A percentile compares a stretch with the other conserved stretches of the same genome.
Conservation (phyloP, 2,329 filamentous ascomycete species). For the Hortaea werneckii region DNA sequence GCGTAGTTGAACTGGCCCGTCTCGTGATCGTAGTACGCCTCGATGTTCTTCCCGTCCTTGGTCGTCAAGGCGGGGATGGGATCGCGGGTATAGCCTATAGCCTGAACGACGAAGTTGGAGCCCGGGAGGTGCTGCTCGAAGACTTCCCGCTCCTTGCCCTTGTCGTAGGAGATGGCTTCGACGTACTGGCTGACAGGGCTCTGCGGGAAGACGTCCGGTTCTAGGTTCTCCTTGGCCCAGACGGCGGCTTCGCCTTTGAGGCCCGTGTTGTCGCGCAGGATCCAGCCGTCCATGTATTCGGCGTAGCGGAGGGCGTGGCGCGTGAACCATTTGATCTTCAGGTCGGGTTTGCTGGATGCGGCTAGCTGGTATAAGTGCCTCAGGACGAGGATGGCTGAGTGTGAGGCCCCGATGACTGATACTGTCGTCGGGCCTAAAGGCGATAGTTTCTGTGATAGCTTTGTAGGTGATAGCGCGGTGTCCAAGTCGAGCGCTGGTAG, state of each 20-base stretch:
- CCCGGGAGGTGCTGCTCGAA: slow-evolving; percentile 39
- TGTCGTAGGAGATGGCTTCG: slow-evolving; percentile 30
- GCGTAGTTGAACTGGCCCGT: slow-evolving; percentile 25
- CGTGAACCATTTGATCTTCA: slow-evolving; percentile 53
- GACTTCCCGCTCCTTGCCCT: slow-evolving; percentile 38
- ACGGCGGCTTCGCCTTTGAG: slow-evolving; percentile 51
- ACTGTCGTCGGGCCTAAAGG: slow-evolving; percentile 34
- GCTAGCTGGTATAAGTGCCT: slow-evolving; percentile 50
- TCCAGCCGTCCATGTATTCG: slow-evolving; percentile 53
- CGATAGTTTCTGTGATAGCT: slow-evolving; percentile 34
- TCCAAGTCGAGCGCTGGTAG: slow-evolving; percentile 44
- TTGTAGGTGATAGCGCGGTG: slow-evolving; percentile 43
- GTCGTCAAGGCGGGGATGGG: slow-evolving; percentile 39
- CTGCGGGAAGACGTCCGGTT: slow-evolving; percentile 37
- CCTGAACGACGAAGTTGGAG: slow-evolving; percentile 47
- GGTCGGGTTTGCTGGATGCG: slow-evolving; percentile 39
- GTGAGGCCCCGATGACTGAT: slow-evolving; percentile 52
- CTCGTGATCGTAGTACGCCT: slow-evolving; percentile 36
- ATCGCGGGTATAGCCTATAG: slow-evolving; percentile 47
- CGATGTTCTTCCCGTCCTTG: slow-evolving; percentile 19
- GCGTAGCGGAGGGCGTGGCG: slow-evolving; percentile 52
- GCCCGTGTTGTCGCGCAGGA: slow-evolving; percentile 55
- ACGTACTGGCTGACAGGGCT: slow-evolving; percentile 38
- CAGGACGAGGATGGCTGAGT: slow-evolving; percentile 53
- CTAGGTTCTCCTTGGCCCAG: slow-evolving; percentile 50